Evolutionary conservation across 2,329 filamentous ascomycete species (phyloP).

Genomic region (Stemphylium vesicarium): DNA sequence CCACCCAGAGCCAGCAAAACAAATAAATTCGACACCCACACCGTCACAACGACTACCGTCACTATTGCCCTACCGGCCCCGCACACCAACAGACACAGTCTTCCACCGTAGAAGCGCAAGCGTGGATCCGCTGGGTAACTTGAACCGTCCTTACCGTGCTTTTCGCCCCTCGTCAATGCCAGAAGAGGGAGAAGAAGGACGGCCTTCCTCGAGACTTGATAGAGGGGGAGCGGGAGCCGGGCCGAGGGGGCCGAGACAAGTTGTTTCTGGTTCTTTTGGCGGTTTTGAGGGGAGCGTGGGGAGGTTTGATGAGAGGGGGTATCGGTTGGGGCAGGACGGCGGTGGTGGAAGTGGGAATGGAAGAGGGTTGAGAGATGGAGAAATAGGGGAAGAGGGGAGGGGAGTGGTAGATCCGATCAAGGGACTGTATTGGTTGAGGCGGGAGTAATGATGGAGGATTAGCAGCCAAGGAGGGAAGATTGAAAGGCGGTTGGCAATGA

Average conservation of each 20-base stretch:
- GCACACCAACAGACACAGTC: not conserved
- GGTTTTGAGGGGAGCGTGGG: constrained; percentile 9
- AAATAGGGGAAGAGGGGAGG: not conserved
- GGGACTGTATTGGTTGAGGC: constrained; percentile 3
- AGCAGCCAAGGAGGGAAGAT: too few relatives aligned
- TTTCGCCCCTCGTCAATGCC: too few relatives aligned
- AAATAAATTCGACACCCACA: too few relatives aligned
- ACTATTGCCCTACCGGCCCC: not conserved
- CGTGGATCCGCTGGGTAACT: constrained; percentile 13
- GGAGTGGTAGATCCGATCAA: not conserved
- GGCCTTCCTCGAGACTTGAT: not conserved
- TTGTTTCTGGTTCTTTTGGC: constrained; percentile 21
- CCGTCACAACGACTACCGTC: too few relatives aligned
- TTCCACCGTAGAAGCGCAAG: constrained; percentile 9
- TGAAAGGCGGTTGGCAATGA: too few relatives aligned
- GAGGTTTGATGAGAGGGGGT: constrained; percentile 14
- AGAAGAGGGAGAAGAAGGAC: too few relatives aligned
- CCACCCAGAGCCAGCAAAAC: too few relatives aligned
- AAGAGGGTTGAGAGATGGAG: not conserved
- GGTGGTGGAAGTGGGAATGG: not conserved
- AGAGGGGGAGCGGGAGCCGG: not conserved
- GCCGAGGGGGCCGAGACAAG: not conserved
- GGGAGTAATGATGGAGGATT: too few relatives aligned
- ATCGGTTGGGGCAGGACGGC: constrained; percentile 3
- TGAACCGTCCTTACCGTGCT: constrained; percentile 1